These are phyloP conservation scores for Colletotrichum lentis DNA, from an alignment of 2,329 filamentous ascomycete species.

Conservation along the genomic window DNA sequence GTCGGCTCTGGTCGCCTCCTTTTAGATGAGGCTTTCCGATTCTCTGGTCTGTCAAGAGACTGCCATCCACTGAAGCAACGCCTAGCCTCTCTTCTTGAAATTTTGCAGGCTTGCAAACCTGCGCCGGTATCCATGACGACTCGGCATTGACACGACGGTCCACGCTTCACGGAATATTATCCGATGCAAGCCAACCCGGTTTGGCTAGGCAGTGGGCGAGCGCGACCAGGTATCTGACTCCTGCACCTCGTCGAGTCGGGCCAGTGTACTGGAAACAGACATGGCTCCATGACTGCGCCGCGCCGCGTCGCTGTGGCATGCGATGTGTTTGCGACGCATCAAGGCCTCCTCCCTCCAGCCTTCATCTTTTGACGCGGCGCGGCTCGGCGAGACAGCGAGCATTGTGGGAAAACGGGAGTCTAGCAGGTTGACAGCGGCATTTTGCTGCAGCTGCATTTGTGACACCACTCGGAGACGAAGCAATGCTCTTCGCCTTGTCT, in stretches of 20 bases:
- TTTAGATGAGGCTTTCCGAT: slow-evolving; percentile 36
- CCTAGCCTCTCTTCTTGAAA: background rate
- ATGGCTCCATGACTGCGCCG: slow-evolving; percentile 16
- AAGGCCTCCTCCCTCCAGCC: background rate
- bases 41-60: slow-evolving; percentile 12
- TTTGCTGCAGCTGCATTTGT: slow-evolving; percentile 20
- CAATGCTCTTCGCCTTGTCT: slow-evolving; percentile 33
- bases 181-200: slow-evolving; percentile 18
- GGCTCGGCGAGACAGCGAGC: background rate
- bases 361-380: slow-evolving; percentile 28
- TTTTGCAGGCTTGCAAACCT: background rate
- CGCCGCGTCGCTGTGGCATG: slow-evolving; percentile 14
- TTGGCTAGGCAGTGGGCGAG: background rate
- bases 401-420: slow-evolving; percentile 13
- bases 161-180: slow-evolving; percentile 22
- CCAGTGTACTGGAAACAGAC: slow-evolving; percentile 15
- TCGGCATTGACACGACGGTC: background rate
- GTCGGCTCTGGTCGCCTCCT: slow-evolving; percentile 36
- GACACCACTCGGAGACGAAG: slow-evolving; percentile 27
- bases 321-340: slow-evolving; percentile 25
- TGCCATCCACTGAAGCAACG: slow-evolving; percentile 29
- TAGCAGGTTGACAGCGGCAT: slow-evolving; percentile 28
- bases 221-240: slow-evolving; percentile 34
- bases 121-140: slow-evolving; percentile 5
- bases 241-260: slow-evolving; percentile 30